phyloP scores from a whole-genome alignment of 352 stramenopile genomes.

The Peronospora tabacina region DNA sequence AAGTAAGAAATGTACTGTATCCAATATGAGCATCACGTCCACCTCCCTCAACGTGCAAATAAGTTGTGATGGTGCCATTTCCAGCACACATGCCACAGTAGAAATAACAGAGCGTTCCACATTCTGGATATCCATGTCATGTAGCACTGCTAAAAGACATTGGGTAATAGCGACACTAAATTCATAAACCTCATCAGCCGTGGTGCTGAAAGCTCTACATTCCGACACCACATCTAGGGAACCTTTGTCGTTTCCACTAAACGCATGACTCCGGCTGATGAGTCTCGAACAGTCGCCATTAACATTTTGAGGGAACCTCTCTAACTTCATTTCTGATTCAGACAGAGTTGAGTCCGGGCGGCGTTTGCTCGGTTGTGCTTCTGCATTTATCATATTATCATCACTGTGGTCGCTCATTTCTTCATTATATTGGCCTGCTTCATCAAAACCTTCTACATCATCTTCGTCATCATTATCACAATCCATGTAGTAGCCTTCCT shows the following conservation, averaged over 20 bases:
- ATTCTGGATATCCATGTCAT: slow-evolving; percentile 59
- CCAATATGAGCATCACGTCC: slow-evolving; percentile 57
- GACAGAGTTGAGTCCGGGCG: slow-evolving; percentile 29
- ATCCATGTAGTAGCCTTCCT: slow-evolving; percentile 49
- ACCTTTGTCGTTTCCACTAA: slow-evolving; percentile 11
- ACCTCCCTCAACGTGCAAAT: slow-evolving; percentile 39
- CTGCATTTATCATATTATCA: slow-evolving; percentile 17
- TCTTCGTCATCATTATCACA: slow-evolving; percentile 55
- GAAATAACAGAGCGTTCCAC: slow-evolving; percentile 55
- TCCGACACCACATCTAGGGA: slow-evolving; percentile 4
- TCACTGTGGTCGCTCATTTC: slow-evolving; percentile 37
- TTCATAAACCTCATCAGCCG: slow-evolving; percentile 33
- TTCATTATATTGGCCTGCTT: slow-evolving; percentile 10
- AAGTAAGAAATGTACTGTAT: slow-evolving; percentile 60
- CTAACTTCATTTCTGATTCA: slow-evolving; percentile 30
- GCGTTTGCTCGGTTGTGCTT: slow-evolving; percentile 19
- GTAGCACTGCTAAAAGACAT: slow-evolving; percentile 45
- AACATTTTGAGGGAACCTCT: not conserved
- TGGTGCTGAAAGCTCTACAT: slow-evolving; percentile 21
- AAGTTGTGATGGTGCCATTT: slow-evolving; percentile 60
- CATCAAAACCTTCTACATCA: slow-evolving; percentile 17
- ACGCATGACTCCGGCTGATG: slow-evolving; percentile 1
- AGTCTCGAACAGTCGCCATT: not conserved
- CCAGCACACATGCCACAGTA: slow-evolving; percentile 56
- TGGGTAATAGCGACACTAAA: slow-evolving; percentile 43